Percentiles rank a stretch among this genome's conserved stretches.
These are phyloP conservation scores for Heteromeles arbutifolia DNA, from an alignment of 306 rosid genomes.

Conservation along the genomic window DNA sequence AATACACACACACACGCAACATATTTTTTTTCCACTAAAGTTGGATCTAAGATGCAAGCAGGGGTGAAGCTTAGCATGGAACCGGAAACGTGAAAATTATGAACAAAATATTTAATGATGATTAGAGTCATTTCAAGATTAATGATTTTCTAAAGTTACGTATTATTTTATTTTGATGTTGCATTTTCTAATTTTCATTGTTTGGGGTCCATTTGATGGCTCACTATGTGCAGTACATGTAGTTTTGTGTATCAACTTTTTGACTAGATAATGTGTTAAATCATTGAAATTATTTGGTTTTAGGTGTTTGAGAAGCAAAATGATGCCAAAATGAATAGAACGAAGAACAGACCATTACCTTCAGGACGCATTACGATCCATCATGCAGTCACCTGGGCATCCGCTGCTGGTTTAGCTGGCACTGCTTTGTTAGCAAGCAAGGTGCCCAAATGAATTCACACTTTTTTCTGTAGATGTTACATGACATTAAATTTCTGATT, in stretches of 20 bases:
- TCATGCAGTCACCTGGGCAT: constrained; percentile 80
- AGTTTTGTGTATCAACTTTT: not conserved
- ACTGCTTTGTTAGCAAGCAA: constrained; percentile 66
- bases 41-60: not conserved
- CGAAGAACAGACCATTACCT: constrained; percentile 73
- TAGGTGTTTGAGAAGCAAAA: constrained; percentile 74
- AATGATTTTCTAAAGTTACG: not conserved
- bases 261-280: not conserved
- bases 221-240: not conserved
- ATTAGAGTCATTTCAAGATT: not conserved
- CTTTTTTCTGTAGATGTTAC: constrained; percentile 10
- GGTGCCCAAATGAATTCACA: constrained; percentile 42
- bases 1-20: too few relatives aligned
- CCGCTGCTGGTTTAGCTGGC: constrained; percentile 68
- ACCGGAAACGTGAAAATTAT: not conserved
- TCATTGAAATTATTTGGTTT: not conserved
- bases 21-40: not conserved
- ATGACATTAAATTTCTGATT: not conserved
- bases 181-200: not conserved
- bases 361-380: constrained; percentile 74
- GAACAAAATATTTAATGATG: not conserved
- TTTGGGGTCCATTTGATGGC: not conserved
- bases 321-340: constrained; percentile 94
- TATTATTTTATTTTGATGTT: not conserved
- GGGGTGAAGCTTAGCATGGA: not conserved